These are phyloP conservation scores for Parathielavia appendiculata DNA, from an alignment of 495 filamentous ascomycete genomes.

Conservation along the genomic window DNA sequence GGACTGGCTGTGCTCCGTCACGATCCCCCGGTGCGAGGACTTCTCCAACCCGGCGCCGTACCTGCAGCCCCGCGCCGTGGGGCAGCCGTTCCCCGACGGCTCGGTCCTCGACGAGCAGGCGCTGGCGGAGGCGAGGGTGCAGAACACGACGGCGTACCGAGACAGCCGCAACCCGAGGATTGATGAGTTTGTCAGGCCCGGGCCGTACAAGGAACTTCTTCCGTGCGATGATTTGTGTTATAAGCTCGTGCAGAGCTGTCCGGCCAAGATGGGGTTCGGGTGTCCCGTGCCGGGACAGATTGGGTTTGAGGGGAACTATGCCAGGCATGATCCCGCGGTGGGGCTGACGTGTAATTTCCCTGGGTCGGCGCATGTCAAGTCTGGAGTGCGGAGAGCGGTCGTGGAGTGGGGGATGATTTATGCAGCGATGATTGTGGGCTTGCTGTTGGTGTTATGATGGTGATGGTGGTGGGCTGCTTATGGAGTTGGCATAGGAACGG, in stretches of 20 bases:
- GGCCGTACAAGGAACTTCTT: slow-evolving; percentile 89
- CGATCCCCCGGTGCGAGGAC: slow-evolving; percentile 86
- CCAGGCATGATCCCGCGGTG: slow-evolving; percentile 28
- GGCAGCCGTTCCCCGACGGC: slow-evolving; percentile 63
- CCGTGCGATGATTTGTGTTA: slow-evolving; percentile 84
- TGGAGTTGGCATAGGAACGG: not conserved
- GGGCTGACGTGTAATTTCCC: slow-evolving; percentile 45
- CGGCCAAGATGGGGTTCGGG: slow-evolving; percentile 66
- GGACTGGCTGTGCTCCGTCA: slow-evolving; percentile 88
- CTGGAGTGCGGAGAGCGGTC: slow-evolving; percentile 18
- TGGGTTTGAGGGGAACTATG: slow-evolving; percentile 65
- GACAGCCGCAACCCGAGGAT: slow-evolving; percentile 65
- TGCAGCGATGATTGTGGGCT: slow-evolving; percentile 14
- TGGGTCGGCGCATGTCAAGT: slow-evolving; percentile 38
- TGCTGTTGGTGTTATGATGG: slow-evolving; percentile 1
- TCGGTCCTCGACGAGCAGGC: slow-evolving; percentile 37
- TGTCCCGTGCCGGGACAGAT: slow-evolving; percentile 57
- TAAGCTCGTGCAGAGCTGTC: slow-evolving; percentile 75
- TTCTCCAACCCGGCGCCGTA: slow-evolving; percentile 52
- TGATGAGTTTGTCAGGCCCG: slow-evolving; percentile 65
- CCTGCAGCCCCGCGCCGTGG: slow-evolving; percentile 65
- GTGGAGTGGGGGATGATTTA: slow-evolving; percentile 17
- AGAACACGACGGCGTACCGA: slow-evolving; percentile 34
- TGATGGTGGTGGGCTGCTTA: not conserved
- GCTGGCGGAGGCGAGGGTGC: slow-evolving; percentile 13